Evolutionary conservation across 2,329 filamentous ascomycete species (phyloP), one percentile per base, ranked within the genome.

Genomic region (Ambrosiella xylebori): DNA sequence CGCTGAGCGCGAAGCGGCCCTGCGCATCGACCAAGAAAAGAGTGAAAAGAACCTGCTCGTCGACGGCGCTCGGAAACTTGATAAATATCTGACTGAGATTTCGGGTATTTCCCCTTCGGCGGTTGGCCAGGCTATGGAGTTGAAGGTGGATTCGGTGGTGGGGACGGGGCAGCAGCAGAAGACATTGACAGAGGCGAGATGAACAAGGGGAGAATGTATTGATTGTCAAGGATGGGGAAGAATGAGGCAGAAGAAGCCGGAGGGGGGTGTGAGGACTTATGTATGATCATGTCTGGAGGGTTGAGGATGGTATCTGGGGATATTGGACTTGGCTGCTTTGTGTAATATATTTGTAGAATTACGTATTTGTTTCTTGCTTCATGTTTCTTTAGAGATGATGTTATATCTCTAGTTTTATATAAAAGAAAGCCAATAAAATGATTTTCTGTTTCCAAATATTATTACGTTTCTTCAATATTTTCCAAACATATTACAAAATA

Each of bases 41-140:
- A 69, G 71, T 59, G 70, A 80, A 56, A 70, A 75, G 13, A 81
- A 81, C 15, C 66, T 68, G 59, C 63, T 86, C 53, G 69, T 90
- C n/a, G 72, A 82, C 64, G 82, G 82, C n/a, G 64, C 69, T 39
- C 65, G 73, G 65, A 68, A 66, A 58, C 76, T 82, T 57, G 68
- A 77, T 7, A 41, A 60, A 45, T 41, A 58, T 35, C 52, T 60
- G 27, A 40, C 56, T 5, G 47, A 60, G 7, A 56, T 41, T 27
- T 58, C 59, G 4, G 59, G 59, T 9, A 58, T 60, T 41, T 56
- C 56, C 4, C 59, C 59, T n/a, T 60, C 59, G 51, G 45, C 57
- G 41, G 37, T 59, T 11, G 58, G 54, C 11, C 17, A 3, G 12
- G 15, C 35, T 35, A 39, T 44, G 15, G 50, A 51, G 13, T 52